Conservation (phyloP, 2,329 filamentous ascomycete species). For the Calycina herbarum region DNA sequence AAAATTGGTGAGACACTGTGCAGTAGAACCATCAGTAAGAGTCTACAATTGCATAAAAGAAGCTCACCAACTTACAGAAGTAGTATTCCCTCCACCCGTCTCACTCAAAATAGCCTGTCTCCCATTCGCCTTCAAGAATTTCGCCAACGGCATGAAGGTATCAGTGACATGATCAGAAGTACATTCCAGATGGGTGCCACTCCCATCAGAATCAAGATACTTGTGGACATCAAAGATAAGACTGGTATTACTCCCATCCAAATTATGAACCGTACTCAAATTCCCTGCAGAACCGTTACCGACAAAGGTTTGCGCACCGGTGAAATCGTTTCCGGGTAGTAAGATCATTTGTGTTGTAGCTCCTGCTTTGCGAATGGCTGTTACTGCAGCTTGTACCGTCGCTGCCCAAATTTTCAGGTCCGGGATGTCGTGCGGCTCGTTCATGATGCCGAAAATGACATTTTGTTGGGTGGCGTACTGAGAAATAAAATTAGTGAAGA, state of each 20-base stretch:
- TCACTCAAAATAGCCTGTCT: conserved; percentile 37
- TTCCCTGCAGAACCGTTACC: conserved; percentile 51
- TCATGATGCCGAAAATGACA: conserved; percentile 67
- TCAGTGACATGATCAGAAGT: conserved; percentile 51
- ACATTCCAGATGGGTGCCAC: conserved; percentile 53
- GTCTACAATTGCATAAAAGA: not conserved
- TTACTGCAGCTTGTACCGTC: conserved; percentile 62
- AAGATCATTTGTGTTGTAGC: conserved; percentile 65
- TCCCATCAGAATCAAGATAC: conserved; percentile 59
- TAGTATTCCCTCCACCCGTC: conserved; percentile 45
- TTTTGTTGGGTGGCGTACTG: conserved; percentile 57
- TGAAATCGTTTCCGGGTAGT: conserved; percentile 62
- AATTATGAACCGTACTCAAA: conserved; percentile 55
- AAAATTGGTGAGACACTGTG: conserved; percentile 23
- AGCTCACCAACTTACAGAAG: conserved; percentile 18
- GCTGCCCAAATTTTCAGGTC: conserved; percentile 50
- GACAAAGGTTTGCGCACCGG: conserved; percentile 51
- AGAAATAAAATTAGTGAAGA: conserved; percentile 38
- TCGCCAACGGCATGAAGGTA: conserved; percentile 48
- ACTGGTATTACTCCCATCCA: conserved; percentile 55
- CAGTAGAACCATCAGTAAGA: not conserved
- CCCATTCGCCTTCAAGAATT: conserved; percentile 35
- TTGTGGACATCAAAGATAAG: conserved; percentile 62
- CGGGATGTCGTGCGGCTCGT: conserved; percentile 58
- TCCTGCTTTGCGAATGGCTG: conserved; percentile 63